Conservation (phyloP, 768 basidiomycete species). For the Leucocoprinus birnbaumii region DNA sequence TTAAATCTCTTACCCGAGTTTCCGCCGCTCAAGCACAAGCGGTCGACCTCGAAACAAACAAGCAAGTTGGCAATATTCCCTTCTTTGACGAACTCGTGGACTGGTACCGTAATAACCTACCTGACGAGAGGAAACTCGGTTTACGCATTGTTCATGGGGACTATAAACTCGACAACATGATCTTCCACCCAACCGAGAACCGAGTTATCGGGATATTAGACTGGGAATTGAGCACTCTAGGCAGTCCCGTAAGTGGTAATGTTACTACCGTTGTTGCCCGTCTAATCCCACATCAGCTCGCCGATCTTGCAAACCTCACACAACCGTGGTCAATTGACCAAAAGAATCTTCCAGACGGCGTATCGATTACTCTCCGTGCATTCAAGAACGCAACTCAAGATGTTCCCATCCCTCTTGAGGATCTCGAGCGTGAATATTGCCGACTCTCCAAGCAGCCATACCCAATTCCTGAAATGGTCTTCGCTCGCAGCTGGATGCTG, state of each 20-base stretch:
- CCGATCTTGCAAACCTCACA: conserved; percentile 89
- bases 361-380: conserved; percentile 35
- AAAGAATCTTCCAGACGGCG: conserved; percentile 29
- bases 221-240: conserved; percentile 96
- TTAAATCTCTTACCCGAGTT: conserved; percentile 82
- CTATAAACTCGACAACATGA: conserved; percentile 96
- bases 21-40: conserved; percentile 75
- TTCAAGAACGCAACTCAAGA: conserved; percentile 60
- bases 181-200: conserved; percentile 92
- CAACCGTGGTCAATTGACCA: conserved; percentile 73
- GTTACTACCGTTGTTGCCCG: background rate
- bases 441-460: conserved; percentile 60
- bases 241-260: conserved; percentile 70
- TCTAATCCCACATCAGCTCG: conserved; percentile 44
- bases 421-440: conserved; percentile 83
- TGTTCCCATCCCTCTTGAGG: conserved; percentile 63
- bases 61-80: conserved; percentile 69
- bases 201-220: conserved; percentile 93
- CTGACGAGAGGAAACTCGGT: conserved; percentile 73
- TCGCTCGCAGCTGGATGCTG: conserved; percentile 83
- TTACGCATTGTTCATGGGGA: conserved; percentile 95
- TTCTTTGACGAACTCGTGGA: conserved; percentile 64
- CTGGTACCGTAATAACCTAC: conserved; percentile 77
- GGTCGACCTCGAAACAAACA: conserved; percentile 60
- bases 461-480: conserved; percentile 77